Base-by-base conservation (phyloP, 1,284 basidiomycete genomes). In the Mycosarcoma mackinlayi region DNA sequence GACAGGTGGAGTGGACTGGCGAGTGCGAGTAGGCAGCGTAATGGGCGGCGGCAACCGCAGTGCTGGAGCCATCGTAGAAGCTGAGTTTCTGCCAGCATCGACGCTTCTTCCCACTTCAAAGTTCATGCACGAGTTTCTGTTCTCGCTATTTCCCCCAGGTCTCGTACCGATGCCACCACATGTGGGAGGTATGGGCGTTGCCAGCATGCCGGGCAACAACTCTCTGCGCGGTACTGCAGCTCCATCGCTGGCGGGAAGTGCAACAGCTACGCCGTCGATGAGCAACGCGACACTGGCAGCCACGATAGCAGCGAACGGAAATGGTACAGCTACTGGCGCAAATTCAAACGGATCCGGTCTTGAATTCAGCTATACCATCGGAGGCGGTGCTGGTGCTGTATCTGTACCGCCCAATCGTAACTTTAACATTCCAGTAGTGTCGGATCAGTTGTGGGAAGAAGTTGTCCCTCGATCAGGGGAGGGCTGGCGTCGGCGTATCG, bases 361-460 rank as follows among this genome's bases (percentile, higher is more conserved):
- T 5, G 44, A 24, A 5, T 48, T 51, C 46, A 62, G 41, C 62
- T 65, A 71, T 28, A 58, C 50, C 3, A 65, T 66, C 28, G 62
- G 57, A n/a, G 48, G 48, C 2, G 50, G 38, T 6, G 38, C 58
- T 7, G 57, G 47, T 6, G 34, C 55, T 3, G 40, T 25, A 19
- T 25, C 44, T 10, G 42, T 49, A 4, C 46, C 58, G 18, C 68
- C 62, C 2, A 65, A 65, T 21, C 58, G 58, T 42, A 47, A 39
- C 31, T 53, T 68, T 39, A 68, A 64, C 42, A 64, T 73, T 18
- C 61, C 70, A 4, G 34, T 56, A 5, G 51, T 73, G 2, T 68
- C 70, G 40, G 60, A 73, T 31, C 64, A 73, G 54, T 54, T 73
- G 27, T 73, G 70, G 70, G 64, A 73, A 27, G 70, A 73, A 31